These are phyloP conservation scores for Leccinum disarticulatum DNA, from an alignment of 768 basidiomycete genomes.

Conservation along the genomic window DNA sequence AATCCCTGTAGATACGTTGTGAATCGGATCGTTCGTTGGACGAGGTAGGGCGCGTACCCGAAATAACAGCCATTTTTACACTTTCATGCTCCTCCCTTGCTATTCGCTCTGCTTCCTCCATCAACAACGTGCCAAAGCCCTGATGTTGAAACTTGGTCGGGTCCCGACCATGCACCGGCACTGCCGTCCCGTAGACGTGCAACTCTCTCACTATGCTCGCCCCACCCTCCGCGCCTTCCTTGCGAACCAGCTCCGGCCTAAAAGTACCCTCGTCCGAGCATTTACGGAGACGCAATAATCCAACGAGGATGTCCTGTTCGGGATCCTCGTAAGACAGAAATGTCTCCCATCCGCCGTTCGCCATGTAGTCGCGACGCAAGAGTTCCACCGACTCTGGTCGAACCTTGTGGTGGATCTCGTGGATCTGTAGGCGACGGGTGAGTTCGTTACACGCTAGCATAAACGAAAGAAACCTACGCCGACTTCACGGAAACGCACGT, in stretches of 20 bases:
- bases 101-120: conserved; percentile 99
- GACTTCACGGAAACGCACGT: conserved; percentile 97
- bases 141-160: conserved; percentile 98
- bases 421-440: conserved; percentile 56
- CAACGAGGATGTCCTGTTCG: conserved; percentile 93
- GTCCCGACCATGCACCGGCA: conserved; percentile 95
- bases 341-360: conserved; percentile 99
- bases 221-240: conserved; percentile 69
- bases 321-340: conserved; percentile 99
- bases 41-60: conserved; percentile 53
- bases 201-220: conserved; percentile 93
- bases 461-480: conserved; percentile 58
- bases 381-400: conserved; percentile 94
- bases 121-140: conserved; percentile 95
- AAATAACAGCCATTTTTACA: conserved; percentile 95
- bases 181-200: conserved; percentile 97
- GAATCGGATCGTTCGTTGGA: neutral
- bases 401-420: conserved; percentile 98
- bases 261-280: conserved; percentile 98
- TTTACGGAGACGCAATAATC: conserved; percentile 86
- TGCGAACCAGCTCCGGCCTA: conserved; percentile 82
- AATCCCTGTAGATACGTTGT: conserved; percentile 57
- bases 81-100: conserved; percentile 97
- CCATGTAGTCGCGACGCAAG: conserved; percentile 90
- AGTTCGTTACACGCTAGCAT: neutral